Conservation (phyloP, 225 moss, liverwort and hornwort genomes). For the Bryum argenteum region DNA sequence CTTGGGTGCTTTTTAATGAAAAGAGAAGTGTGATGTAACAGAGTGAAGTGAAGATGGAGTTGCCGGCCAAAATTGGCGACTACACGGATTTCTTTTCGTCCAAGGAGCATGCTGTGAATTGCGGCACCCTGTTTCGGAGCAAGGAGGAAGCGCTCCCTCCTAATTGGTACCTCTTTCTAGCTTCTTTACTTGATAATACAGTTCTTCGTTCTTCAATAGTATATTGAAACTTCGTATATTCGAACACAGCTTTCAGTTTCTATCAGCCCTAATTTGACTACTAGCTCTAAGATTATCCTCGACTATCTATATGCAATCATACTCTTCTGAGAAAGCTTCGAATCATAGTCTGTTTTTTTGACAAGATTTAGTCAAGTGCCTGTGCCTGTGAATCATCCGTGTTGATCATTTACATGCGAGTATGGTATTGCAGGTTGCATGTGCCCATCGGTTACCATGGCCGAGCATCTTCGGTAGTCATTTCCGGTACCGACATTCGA, state of each 20-base stretch:
- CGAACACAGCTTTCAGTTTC: too few relatives aligned
- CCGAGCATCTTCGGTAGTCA: constrained; percentile 85
- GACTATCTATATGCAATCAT: too few relatives aligned
- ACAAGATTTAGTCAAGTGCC: too few relatives aligned
- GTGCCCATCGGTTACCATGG: constrained; percentile 96
- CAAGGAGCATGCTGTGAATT: constrained; percentile 84
- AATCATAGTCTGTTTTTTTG: too few relatives aligned
- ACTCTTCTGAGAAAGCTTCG: too few relatives aligned
- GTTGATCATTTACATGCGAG: too few relatives aligned
- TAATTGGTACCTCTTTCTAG: constrained; percentile 57
- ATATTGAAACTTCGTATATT: too few relatives aligned
- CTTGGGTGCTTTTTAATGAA: background rate
- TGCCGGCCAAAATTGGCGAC: constrained; percentile 88
- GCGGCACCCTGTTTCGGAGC: constrained; percentile 72
- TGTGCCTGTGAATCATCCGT: too few relatives aligned
- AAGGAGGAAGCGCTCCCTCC: constrained; percentile 83
- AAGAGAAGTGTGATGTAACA: constrained; percentile 22
- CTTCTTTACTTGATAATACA: background rate
- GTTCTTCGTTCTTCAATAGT: background rate
- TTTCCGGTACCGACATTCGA: constrained; percentile 78
- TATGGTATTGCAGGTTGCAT: constrained; percentile 70
- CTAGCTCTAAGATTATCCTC: too few relatives aligned
- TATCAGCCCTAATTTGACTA: too few relatives aligned
- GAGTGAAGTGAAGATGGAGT: constrained; percentile 88
- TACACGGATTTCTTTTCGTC: constrained; percentile 99